These are phyloP conservation scores for Acidomyces sp. DNA, from an alignment of 495 filamentous ascomycete species.

Conservation along the genomic window DNA sequence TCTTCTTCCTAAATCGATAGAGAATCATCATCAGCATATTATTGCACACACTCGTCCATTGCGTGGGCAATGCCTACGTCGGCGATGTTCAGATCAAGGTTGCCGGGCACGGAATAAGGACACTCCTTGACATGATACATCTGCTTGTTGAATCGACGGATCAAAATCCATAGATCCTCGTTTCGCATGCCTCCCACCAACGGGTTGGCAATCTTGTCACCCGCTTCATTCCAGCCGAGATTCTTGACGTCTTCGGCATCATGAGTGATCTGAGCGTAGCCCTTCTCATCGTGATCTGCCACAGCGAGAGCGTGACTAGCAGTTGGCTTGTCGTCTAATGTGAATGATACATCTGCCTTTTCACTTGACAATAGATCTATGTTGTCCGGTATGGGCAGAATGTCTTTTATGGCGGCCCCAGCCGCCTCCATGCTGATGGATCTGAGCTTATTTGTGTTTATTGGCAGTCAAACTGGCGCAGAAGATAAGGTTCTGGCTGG, in stretches of 20 bases:
- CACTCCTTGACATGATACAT: slow-evolving; percentile 75
- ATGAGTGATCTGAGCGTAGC: slow-evolving; percentile 35
- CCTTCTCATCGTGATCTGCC: slow-evolving; percentile 31
- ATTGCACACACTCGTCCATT: too few species aligned
- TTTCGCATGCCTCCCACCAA: slow-evolving; percentile 65
- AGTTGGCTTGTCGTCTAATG: slow-evolving; percentile 23
- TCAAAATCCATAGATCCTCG: slow-evolving; percentile 69
- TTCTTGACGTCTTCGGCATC: slow-evolving; percentile 46
- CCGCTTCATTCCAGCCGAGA: slow-evolving; percentile 59
- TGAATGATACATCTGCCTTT: slow-evolving; percentile 17
- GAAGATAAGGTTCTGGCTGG: background rate
- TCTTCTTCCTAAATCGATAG: too few species aligned
- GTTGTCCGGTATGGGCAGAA: slow-evolving; percentile 25
- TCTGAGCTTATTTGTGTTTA: too few species aligned
- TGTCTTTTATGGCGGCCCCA: slow-evolving; percentile 14
- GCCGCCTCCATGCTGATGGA: slow-evolving; percentile 2
- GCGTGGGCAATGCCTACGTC: too few species aligned
- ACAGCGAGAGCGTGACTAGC: slow-evolving; percentile 29
- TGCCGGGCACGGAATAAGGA: slow-evolving; percentile 36
- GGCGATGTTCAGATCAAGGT: slow-evolving; percentile 68
- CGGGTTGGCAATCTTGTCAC: slow-evolving; percentile 43
- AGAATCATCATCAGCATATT: too few species aligned
- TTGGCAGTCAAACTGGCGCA: too few species aligned
- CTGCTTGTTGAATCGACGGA: slow-evolving; percentile 73
- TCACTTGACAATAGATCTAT: slow-evolving; percentile 20